phyloP scores from a whole-genome alignment of 805 yeast genomes.

The Monosporozyma servazzii region DNA sequence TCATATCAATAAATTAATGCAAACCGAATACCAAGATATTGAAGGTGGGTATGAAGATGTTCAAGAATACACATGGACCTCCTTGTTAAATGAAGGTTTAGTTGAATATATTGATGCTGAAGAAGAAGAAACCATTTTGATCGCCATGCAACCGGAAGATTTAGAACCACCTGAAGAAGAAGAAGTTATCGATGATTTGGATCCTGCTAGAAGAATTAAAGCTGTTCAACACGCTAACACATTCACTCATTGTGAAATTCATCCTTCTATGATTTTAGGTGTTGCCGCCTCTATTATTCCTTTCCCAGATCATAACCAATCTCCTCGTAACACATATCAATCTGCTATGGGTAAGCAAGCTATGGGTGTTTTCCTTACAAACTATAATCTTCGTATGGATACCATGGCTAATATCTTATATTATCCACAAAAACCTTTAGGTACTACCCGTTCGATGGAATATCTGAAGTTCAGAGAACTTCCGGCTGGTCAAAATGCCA shows the following conservation, averaged over 20 bases:
- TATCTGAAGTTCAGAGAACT: conserved; percentile 92
- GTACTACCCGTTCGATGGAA: conserved; percentile 97
- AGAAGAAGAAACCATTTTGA: conserved; percentile 96
- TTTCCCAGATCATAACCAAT: conserved; percentile 98
- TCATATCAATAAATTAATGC: conserved; percentile 63
- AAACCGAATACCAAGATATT: conserved; percentile 49
- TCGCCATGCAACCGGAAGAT: conserved; percentile 98
- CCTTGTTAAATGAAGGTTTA: conserved; percentile 73
- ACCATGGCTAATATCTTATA: conserved; percentile 97
- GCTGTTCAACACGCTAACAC: conserved; percentile 64
- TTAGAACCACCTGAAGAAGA: conserved; percentile 50
- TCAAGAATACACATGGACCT: conserved; percentile 73
- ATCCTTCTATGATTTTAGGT: conserved; percentile 97
- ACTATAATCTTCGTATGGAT: conserved; percentile 95
- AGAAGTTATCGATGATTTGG: conserved; percentile 34
- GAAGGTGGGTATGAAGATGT: conserved; percentile 43
- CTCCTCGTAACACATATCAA: conserved; percentile 98
- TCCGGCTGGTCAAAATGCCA: conserved; percentile 98
- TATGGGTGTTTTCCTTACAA: conserved; percentile 96
- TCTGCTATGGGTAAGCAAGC: conserved; percentile 99
- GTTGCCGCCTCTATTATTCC: conserved; percentile 98
- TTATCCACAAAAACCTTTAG: conserved; percentile 96
- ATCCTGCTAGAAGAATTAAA: conserved; percentile 73
- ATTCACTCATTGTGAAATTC: conserved; percentile 97
- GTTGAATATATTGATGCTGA: conserved; percentile 98